Base-by-base conservation (phyloP, 2,329 filamentous ascomycete genomes). In the Mycosphaerella arachidis region DNA sequence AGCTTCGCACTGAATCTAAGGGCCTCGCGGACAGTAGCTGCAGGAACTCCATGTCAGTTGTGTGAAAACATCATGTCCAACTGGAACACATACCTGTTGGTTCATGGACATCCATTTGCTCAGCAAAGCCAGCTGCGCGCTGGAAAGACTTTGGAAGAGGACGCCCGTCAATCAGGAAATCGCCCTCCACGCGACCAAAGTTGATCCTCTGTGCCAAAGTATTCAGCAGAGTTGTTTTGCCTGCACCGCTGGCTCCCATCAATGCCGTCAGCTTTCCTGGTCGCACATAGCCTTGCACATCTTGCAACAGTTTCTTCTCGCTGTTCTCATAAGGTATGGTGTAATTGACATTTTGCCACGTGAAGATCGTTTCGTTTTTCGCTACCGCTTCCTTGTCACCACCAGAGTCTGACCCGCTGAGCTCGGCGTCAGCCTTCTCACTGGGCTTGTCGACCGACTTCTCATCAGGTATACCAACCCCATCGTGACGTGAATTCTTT, bases 101-200 rank as follows among this genome's bases (percentile, higher is more conserved):
- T 62, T 85, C 82, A 61, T 86, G 85, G 8, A 86, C 78, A 69
- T 87, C 85, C 43, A 83, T 77, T 20, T 57, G 55, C 46, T 57
- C 55, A 31, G 55, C 55, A 18, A 51, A 57, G 18, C 55, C 55
- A n/a, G 67, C 84, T 77, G 92, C 93, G 65, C 92, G 88, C 74
- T 95, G 91, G 82, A 96, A 96, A 0, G 89, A 91, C 48, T 82
- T 81, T 65, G 94, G 90, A 48, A 89, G 85, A 27, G 84, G 86
- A 43, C 80, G 81, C 1, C 89, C 89, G 66, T 92, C 88, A 7
- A 92, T 87, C 24, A 91, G 76, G 87, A 96, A 94, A 67, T 93
- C 88, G 56, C 92, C 92, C 5, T 84, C 86, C 48, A 96, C 90
- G 16, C 95, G 87, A 75, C 92, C 92, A 86, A 93, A 92, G 64